Percentiles rank a stretch among this genome's conserved stretches.
phyloP scores from a whole-genome alignment of 495 filamentous ascomycete species.

The Cercophora sp. region DNA sequence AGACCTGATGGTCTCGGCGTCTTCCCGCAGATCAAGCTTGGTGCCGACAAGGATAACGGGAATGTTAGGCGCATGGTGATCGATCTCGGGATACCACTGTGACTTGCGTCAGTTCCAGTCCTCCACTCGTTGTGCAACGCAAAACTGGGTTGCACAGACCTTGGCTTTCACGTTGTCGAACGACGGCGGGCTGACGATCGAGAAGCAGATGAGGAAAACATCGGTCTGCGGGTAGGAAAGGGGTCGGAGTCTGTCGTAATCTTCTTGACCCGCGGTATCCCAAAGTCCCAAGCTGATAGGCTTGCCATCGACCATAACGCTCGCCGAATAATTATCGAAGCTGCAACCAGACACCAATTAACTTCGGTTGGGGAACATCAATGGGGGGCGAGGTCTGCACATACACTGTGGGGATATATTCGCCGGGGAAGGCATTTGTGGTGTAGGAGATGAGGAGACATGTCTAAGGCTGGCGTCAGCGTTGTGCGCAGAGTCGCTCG shows the following conservation, averaged over 20 bases:
- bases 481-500: slow-evolving; percentile 5
- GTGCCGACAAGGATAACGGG: slow-evolving; percentile 97
- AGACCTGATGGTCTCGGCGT: slow-evolving; percentile 70
- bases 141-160: slow-evolving; percentile 45
- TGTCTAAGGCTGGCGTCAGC: slow-evolving; percentile 62
- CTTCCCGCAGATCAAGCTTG: slow-evolving; percentile 93
- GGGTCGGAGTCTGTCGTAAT: slow-evolving; percentile 92
- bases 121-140: not conserved
- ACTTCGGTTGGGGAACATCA: slow-evolving; percentile 45
- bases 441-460: slow-evolving; percentile 99
- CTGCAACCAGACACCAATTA: slow-evolving; percentile 48
- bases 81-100: slow-evolving; percentile 95
- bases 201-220: slow-evolving; percentile 98
- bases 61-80: slow-evolving; percentile 90
- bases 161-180: slow-evolving; percentile 98
- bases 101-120: slow-evolving; percentile 12
- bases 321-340: slow-evolving; percentile 98
- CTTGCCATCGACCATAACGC: slow-evolving; percentile 96
- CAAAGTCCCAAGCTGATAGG: slow-evolving; percentile 95
- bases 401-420: slow-evolving; percentile 99
- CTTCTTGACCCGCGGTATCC: slow-evolving; percentile 99
- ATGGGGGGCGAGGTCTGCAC: slow-evolving; percentile 31
- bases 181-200: slow-evolving; percentile 92
- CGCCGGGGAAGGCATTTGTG: slow-evolving; percentile 97
- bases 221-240: slow-evolving; percentile 97